Evolutionary conservation across 805 yeast genomes (phyloP).

Genomic region (Komagataella pastoris): DNA sequence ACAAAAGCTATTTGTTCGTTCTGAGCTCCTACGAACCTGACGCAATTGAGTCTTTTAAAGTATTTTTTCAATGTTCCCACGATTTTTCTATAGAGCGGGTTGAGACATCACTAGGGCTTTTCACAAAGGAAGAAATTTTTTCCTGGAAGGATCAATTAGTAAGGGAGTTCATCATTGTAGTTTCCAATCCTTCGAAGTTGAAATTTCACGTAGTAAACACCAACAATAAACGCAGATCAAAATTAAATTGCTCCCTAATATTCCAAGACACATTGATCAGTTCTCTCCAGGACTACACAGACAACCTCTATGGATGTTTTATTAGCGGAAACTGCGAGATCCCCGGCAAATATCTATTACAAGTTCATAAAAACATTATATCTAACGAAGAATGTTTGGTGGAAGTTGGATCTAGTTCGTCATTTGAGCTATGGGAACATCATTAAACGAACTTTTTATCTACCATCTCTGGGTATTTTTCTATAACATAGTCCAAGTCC

Average conservation of each 20-base stretch:
- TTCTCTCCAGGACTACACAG: neutral
- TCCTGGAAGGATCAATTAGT: neutral
- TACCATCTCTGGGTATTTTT: conserved; percentile 4
- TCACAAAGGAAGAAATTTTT: neutral
- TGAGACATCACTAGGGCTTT: neutral
- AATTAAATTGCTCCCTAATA: neutral
- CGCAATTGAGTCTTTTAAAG: neutral
- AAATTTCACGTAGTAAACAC: neutral
- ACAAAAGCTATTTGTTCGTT: neutral
- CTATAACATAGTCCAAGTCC: conserved; percentile 4
- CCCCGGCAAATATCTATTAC: neutral
- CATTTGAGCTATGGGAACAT: neutral
- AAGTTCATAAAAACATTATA: neutral
- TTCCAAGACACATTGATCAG: neutral
- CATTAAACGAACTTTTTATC: conserved; percentile 1
- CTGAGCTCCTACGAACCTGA: neutral
- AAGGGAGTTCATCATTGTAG: neutral
- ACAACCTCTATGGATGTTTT: neutral
- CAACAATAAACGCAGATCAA: neutral
- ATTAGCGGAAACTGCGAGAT: neutral
- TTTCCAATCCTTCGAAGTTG: neutral
- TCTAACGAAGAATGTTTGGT: neutral
- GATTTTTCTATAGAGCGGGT: neutral
- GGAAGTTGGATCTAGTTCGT: neutral
- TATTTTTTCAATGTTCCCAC: neutral